These are phyloP conservation scores for Hebeloma cylindrosporum DNA, from an alignment of 768 basidiomycete species.

Conservation along the genomic window DNA sequence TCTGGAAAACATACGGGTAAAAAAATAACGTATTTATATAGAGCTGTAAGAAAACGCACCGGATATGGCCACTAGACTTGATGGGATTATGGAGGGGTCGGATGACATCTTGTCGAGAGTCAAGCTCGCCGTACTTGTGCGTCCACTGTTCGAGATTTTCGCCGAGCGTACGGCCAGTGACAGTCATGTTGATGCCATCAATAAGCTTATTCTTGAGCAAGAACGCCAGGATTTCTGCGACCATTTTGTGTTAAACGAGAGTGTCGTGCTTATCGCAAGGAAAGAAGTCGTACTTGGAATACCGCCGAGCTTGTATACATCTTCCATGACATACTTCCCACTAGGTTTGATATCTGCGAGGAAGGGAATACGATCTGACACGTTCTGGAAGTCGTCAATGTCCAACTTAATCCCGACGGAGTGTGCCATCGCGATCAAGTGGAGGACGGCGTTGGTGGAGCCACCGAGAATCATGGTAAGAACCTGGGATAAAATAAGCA, in stretches of 20 bases:
- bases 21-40: constrained; percentile 3
- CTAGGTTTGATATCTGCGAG: constrained; percentile 96
- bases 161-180: constrained; percentile 85
- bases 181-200: constrained; percentile 88
- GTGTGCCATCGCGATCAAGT: constrained; percentile 95
- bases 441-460: constrained; percentile 96
- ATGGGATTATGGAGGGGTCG: constrained; percentile 85
- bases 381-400: constrained; percentile 90
- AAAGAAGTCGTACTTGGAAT: constrained; percentile 74
- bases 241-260: too few species aligned
- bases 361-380: constrained; percentile 92
- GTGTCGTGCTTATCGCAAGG: too few species aligned
- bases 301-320: constrained; percentile 93
- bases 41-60: constrained; percentile 50
- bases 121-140: constrained; percentile 74
- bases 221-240: constrained; percentile 85
- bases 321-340: constrained; percentile 98
- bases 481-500: constrained; percentile 50
- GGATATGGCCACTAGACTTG: constrained; percentile 86
- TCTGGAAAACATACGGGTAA: constrained; percentile 36
- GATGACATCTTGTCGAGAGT: constrained; percentile 80
- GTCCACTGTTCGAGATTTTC: constrained; percentile 93
- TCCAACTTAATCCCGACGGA: constrained; percentile 87
- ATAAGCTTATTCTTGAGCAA: constrained; percentile 85
- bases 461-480: constrained; percentile 97